Evolutionary conservation across 352 stramenopile genomes (phyloP).

Genomic region (Globisporangium emineosum): DNA sequence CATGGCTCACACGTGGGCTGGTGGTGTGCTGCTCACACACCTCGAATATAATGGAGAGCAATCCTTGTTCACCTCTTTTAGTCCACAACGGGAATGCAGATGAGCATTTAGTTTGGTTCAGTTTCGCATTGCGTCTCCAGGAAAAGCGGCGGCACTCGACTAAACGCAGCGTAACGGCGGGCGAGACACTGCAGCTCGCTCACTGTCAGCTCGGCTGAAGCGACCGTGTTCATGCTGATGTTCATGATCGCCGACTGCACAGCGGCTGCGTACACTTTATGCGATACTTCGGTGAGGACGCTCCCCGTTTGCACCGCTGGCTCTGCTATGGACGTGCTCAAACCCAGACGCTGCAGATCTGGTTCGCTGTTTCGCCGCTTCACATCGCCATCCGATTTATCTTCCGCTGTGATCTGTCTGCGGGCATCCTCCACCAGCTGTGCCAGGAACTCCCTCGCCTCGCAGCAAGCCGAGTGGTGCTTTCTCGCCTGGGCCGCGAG

Average conservation of each 20-base stretch:
- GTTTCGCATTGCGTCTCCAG: slow-evolving; percentile 3
- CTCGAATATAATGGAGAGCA: background rate
- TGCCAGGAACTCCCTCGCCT: slow-evolving; percentile 1
- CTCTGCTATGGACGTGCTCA: slow-evolving; percentile 1
- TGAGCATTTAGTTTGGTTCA: slow-evolving; percentile 3
- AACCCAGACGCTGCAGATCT: background rate
- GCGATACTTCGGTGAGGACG: slow-evolving; percentile 10
- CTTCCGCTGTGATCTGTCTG: slow-evolving; percentile 2
- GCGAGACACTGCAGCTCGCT: slow-evolving; percentile 28
- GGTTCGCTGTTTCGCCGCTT: background rate
- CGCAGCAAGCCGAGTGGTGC: slow-evolving; percentile 13
- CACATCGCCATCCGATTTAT: background rate
- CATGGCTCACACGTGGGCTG: background rate
- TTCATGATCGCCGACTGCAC: slow-evolving; percentile 22
- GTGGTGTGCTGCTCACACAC: too few relatives aligned
- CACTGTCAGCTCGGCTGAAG: too few relatives aligned
- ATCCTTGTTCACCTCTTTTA: background rate
- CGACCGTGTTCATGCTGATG: too few relatives aligned
- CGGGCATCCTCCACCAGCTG: background rate
- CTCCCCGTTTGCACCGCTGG: background rate
- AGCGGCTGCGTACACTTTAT: slow-evolving; percentile 20
- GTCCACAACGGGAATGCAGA: background rate
- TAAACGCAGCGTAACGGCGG: slow-evolving; percentile 26
- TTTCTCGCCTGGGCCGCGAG: slow-evolving; percentile 8
- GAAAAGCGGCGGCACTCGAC: slow-evolving; percentile 23